phyloP scores from a whole-genome alignment of 805 yeast species.

The Blastobotrys attinorum region DNA sequence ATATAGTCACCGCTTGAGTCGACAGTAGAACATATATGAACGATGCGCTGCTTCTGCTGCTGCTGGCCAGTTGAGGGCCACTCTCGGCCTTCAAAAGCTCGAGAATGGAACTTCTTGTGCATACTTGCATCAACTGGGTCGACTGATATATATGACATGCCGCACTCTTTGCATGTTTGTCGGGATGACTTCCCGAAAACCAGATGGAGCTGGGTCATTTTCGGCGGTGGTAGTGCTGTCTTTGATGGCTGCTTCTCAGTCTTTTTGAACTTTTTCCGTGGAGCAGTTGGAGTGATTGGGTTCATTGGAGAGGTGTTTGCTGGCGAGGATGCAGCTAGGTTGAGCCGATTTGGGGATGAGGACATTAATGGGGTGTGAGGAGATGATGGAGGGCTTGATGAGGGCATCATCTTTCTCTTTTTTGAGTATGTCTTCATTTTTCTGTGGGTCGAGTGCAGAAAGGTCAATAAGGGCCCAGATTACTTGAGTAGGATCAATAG shows the following conservation, averaged over 20 bases:
- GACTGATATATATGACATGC: conserved; percentile 43
- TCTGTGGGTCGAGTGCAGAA: too few species aligned
- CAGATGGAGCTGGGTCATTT: conserved; percentile 14
- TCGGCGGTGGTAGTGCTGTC: not conserved
- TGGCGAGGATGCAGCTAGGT: not conserved
- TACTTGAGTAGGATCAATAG: too few species aligned
- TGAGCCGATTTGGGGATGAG: not conserved
- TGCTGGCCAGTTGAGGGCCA: conserved; percentile 26
- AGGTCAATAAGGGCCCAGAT: too few species aligned
- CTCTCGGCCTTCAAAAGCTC: conserved; percentile 36
- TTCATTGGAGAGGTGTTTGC: too few species aligned
- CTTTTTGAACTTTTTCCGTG: not conserved
- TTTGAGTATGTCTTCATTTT: not conserved
- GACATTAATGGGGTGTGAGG: not conserved
- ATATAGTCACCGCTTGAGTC: conserved; percentile 11
- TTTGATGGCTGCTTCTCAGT: not conserved
- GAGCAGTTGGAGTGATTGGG: not conserved
- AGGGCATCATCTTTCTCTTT: not conserved
- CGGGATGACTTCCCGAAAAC: conserved; percentile 12
- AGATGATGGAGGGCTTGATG: not conserved
- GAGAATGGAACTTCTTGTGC: conserved; percentile 41
- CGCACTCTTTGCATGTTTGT: conserved; percentile 41
- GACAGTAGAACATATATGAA: too few species aligned
- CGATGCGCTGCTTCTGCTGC: too few species aligned
- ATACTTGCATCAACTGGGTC: conserved; percentile 34